Evolutionary conservation across 2,329 filamentous ascomycete genomes (phyloP), one percentile per base, ranked within the genome.

Genomic region (Diaporthe sp.): DNA sequence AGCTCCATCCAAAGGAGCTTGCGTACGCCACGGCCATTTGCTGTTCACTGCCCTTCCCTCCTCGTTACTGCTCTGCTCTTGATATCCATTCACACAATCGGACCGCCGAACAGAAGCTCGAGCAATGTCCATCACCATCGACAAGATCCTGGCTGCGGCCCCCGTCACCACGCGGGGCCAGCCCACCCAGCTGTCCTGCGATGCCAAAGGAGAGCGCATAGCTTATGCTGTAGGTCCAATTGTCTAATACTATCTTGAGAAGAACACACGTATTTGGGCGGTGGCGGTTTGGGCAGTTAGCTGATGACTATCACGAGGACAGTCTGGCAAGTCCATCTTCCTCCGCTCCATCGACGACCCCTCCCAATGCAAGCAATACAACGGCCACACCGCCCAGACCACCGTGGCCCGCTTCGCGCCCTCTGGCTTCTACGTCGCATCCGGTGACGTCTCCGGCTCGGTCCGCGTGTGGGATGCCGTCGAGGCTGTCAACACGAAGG

Each of bases 291-390:
- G 49, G 12, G 8, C 37, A 53, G 37, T 22, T 57, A 39, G 37
- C 71, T 73, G 25, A 73, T 22, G 0, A 37, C 74, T 58, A 8
- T 22, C 4, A 19, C 19, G 49, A 9, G 25, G 51, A 62, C 79
- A 97, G 95, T 96, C 95, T 72, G 96, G 95, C 82, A 98, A 98
- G 88, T 98, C 96, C 77, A 93, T 99, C 85, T 98, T 98, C 86
- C 89, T 99, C 65, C 95, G 97, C 80, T 96, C 93, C 77, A 98
- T 99, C 87, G 96, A 99, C 86, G 88, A 97, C 83, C 96, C 96
- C 71, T 90, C 94, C 78, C 85, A 93, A 78, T 93, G 93, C 84
- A 95, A 94, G 82, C 96, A 99, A 85, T 99, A 98, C 86, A 97
- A 93, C 19, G 93, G 94, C 80, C 97, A 99, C 87, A 98, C 95